phyloP scores from a whole-genome alignment of 257 asterid species.

The Gentiana straminea region DNA sequence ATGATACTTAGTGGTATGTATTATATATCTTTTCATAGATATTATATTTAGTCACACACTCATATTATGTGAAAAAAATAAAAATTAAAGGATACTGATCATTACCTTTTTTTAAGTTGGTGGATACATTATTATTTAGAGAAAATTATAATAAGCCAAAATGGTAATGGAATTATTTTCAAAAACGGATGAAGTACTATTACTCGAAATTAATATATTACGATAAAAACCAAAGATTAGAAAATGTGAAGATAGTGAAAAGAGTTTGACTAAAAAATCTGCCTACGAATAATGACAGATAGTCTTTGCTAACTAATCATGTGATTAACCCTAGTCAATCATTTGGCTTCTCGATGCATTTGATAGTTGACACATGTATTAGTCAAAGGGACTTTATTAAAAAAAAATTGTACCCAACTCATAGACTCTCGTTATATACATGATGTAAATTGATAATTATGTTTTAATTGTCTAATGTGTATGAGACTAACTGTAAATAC shows the following conservation, averaged over 20 bases:
- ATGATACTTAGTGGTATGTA: too few species aligned
- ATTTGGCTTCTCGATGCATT: slow-evolving; percentile 10
- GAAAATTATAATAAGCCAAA: too few species aligned
- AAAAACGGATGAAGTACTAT: not conserved
- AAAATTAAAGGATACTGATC: too few species aligned
- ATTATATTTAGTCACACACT: too few species aligned
- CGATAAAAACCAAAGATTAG: not conserved
- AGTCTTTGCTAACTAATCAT: not conserved
- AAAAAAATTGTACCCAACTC: not conserved
- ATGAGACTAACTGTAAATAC: too few species aligned
- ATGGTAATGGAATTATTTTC: not conserved
- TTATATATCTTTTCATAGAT: too few species aligned
- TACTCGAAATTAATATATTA: not conserved
- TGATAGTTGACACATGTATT: not conserved
- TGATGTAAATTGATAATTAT: too few species aligned
- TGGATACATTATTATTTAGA: too few species aligned
- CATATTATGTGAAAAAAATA: too few species aligned
- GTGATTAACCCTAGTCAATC: not conserved
- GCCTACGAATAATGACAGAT: not conserved
- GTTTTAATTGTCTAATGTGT: too few species aligned
- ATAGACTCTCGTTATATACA: too few species aligned
- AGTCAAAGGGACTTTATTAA: slow-evolving; percentile 41
- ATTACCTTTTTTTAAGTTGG: too few species aligned
- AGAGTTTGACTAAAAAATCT: not conserved
- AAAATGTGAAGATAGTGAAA: slow-evolving; percentile 3